Percentiles rank a stretch among this genome's conserved stretches.
These are phyloP conservation scores for Fusarium duplospermum DNA, from an alignment of 2,329 filamentous ascomycete genomes.

Conservation along the genomic window DNA sequence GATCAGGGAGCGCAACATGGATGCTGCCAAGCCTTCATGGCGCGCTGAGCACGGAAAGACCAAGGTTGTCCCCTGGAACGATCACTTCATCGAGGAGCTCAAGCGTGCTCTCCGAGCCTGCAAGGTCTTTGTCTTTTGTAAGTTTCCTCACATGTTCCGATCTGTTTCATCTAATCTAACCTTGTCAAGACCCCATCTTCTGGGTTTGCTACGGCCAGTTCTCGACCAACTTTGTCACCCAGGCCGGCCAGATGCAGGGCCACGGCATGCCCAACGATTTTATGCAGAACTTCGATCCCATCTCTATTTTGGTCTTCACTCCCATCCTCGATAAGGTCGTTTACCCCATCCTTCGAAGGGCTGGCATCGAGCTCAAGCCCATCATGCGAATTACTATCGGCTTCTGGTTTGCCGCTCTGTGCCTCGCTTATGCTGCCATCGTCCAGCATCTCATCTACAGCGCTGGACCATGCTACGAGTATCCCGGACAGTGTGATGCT, in stretches of 20 bases:
- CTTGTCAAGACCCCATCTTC: slow-evolving; percentile 65
- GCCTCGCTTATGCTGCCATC: slow-evolving; percentile 69
- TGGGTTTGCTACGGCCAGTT: slow-evolving; percentile 78
- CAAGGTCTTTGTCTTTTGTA: slow-evolving; percentile 74
- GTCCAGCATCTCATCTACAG: slow-evolving; percentile 71
- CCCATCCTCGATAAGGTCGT: slow-evolving; percentile 70
- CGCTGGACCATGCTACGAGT: slow-evolving; percentile 61
- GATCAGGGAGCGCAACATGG: slow-evolving; percentile 56
- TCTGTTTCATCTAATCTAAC: background rate
- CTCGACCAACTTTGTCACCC: slow-evolving; percentile 74
- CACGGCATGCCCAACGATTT: slow-evolving; percentile 78
- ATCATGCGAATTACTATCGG: slow-evolving; percentile 75
- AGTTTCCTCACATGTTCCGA: slow-evolving; percentile 8
- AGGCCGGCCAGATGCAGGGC: slow-evolving; percentile 67
- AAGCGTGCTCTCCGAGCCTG: slow-evolving; percentile 75
- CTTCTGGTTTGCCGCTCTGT: slow-evolving; percentile 65
- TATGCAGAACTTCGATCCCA: slow-evolving; percentile 75
- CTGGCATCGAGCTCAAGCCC: slow-evolving; percentile 70
- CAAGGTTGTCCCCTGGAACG: slow-evolving; percentile 68
- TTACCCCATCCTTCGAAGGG: slow-evolving; percentile 70
- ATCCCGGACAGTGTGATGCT: slow-evolving; percentile 53
- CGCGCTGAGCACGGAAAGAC: slow-evolving; percentile 63
- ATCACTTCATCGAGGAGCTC: slow-evolving; percentile 78
- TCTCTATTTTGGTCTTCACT: slow-evolving; percentile 75
- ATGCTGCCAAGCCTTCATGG: slow-evolving; percentile 75